Percentiles rank a stretch among this genome's conserved stretches.
Evolutionary conservation across 768 basidiomycete species (phyloP).

Genomic region (Lentinula guzmanii): DNA sequence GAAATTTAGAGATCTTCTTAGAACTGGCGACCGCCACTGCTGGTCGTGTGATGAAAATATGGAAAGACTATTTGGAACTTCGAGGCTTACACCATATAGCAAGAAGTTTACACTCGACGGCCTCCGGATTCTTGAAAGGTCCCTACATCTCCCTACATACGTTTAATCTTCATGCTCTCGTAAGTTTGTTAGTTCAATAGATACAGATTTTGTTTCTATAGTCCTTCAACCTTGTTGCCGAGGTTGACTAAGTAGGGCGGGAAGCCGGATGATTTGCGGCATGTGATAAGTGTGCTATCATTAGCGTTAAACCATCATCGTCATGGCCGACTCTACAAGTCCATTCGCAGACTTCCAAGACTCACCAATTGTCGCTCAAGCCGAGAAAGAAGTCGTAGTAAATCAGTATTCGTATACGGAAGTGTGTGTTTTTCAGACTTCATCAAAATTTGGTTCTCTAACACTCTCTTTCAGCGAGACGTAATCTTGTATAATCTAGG

Average conservation of each 20-base stretch:
- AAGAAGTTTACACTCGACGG: too few relatives aligned
- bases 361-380: conserved; percentile 72
- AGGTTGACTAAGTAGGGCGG: too few relatives aligned
- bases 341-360: conserved; percentile 77
- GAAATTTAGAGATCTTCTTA: neutral
- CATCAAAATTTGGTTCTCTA: neutral
- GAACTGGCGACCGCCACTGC: neutral
- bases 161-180: too few relatives aligned
- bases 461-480: conserved; percentile 46
- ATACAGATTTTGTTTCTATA: too few relatives aligned
- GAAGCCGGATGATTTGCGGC: too few relatives aligned
- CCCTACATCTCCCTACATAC: too few relatives aligned
- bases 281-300: too few relatives aligned
- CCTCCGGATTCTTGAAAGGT: too few relatives aligned
- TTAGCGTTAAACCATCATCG: neutral
- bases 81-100: neutral
- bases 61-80: neutral
- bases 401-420: conserved; percentile 76
- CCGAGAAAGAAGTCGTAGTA: conserved; percentile 57
- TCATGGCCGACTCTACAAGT: conserved; percentile 13
- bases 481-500: conserved; percentile 95
- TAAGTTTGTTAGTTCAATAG: too few relatives aligned
- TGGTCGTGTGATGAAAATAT: conserved; percentile 1
- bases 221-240: too few relatives aligned
- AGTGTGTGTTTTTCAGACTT: conserved; percentile 17